These are phyloP conservation scores for Tolypocladium guangdongense DNA, from an alignment of 2,329 filamentous ascomycete genomes.

Conservation along the genomic window DNA sequence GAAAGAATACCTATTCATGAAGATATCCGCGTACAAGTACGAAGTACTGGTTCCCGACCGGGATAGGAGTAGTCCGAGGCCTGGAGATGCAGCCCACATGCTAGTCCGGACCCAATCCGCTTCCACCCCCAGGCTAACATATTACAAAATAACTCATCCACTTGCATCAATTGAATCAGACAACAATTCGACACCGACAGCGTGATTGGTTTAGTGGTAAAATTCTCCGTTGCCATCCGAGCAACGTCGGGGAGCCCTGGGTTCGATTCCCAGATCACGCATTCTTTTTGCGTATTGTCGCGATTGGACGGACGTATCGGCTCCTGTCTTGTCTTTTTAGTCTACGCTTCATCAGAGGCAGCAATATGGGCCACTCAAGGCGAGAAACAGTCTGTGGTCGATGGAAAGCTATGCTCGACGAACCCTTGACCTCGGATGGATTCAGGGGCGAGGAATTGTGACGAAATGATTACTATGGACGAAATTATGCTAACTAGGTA, in stretches of 20 bases:
- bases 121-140: not conserved
- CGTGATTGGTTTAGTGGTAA: slow-evolving; percentile 20
- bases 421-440: too few relatives aligned
- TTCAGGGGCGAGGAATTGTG: too few relatives aligned
- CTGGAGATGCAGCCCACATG: too few relatives aligned
- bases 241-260: slow-evolving; percentile 21
- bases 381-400: too few relatives aligned
- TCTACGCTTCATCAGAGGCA: too few relatives aligned
- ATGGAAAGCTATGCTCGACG: too few relatives aligned
- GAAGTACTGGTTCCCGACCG: too few relatives aligned
- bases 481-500: not conserved
- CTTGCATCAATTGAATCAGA: not conserved
- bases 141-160: not conserved
- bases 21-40: too few relatives aligned
- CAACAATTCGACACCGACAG: not conserved
- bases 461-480: too few relatives aligned
- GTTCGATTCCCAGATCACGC: slow-evolving; percentile 23
- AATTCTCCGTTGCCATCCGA: slow-evolving; percentile 19
- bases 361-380: too few relatives aligned
- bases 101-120: not conserved
- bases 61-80: too few relatives aligned
- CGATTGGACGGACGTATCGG: not conserved
- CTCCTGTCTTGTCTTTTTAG: not conserved
- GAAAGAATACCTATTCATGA: too few relatives aligned
- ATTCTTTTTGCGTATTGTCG: slow-evolving; percentile 4